These are phyloP conservation scores for Glonium stellatum DNA, from an alignment of 495 filamentous ascomycete genomes.

Conservation along the genomic window DNA sequence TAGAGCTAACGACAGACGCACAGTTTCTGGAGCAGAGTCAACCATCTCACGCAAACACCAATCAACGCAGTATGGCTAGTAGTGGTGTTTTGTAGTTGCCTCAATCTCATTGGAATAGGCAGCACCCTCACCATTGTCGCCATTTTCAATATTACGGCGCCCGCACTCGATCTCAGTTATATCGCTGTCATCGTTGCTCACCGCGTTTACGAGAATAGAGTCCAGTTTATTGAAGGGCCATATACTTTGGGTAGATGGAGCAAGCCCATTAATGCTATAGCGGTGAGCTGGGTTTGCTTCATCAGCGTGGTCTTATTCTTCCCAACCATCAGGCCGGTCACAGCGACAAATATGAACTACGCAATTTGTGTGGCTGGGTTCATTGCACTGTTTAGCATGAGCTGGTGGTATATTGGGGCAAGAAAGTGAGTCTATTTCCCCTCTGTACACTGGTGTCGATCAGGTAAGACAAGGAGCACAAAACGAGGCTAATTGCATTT, in stretches of 20 bases:
- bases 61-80: conserved; percentile 68
- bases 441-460: not conserved
- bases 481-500: conserved; percentile 1
- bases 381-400: conserved; percentile 54
- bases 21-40: conserved; percentile 53
- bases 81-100: conserved; percentile 52
- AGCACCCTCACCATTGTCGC: conserved; percentile 59
- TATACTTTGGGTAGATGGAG: conserved; percentile 59
- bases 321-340: conserved; percentile 55
- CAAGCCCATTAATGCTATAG: conserved; percentile 51
- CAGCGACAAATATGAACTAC: conserved; percentile 64
- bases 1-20: conserved; percentile 5
- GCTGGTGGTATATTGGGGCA: conserved; percentile 61
- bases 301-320: conserved; percentile 65
- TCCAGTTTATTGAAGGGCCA: conserved; percentile 58
- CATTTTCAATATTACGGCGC: conserved; percentile 66
- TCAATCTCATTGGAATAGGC: conserved; percentile 64
- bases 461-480: not conserved
- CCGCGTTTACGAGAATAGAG: conserved; percentile 49
- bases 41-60: conserved; percentile 53
- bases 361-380: conserved; percentile 58
- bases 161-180: conserved; percentile 62
- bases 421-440: conserved; percentile 42
- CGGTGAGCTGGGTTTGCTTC: conserved; percentile 59
- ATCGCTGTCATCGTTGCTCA: conserved; percentile 62